Evolutionary conservation across 352 stramenopile genomes (phyloP).

Genomic region (Phytophthora pistaciae): DNA sequence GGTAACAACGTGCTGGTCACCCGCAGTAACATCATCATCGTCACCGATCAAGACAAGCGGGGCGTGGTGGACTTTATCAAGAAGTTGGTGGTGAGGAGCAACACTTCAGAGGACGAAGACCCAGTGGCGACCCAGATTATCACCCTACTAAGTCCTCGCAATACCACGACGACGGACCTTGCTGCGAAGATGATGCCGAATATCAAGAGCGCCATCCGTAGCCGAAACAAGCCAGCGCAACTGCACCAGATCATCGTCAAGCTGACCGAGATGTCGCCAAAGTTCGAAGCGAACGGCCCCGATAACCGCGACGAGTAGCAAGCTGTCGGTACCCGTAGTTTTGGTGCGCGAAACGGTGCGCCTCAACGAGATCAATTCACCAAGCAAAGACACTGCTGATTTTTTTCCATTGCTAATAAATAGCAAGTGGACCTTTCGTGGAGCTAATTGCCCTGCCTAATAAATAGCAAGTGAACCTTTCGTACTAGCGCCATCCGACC

Average conservation of each 20-base stretch:
- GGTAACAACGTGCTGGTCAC: slow-evolving; percentile 30
- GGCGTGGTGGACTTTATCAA: slow-evolving; percentile 20
- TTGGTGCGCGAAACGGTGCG: neutral
- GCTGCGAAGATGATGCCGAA: slow-evolving; percentile 19
- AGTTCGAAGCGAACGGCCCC: neutral
- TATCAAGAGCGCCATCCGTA: slow-evolving; percentile 21
- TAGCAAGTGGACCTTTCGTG: no score
- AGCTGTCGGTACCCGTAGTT: neutral
- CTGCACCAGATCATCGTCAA: slow-evolving; percentile 25
- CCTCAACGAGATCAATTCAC: neutral
- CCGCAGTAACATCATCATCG: slow-evolving; percentile 28
- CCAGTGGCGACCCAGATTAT: slow-evolving; percentile 23
- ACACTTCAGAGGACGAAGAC: slow-evolving; percentile 15
- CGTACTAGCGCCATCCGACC: no score
- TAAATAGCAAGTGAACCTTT: no score
- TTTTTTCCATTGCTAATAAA: neutral
- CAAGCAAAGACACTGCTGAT: neutral
- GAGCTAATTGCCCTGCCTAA: no score
- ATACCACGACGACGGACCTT: slow-evolving; percentile 9
- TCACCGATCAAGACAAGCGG: slow-evolving; percentile 17
- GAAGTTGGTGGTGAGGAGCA: slow-evolving; percentile 19
- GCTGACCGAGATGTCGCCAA: slow-evolving; percentile 25
- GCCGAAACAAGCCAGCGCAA: slow-evolving; percentile 5
- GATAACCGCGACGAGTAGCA: neutral
- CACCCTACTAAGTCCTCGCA: slow-evolving; percentile 11